Base-by-base conservation (phyloP, 2,329 filamentous ascomycete genomes). In the Proliferodiscus dingleyae region DNA sequence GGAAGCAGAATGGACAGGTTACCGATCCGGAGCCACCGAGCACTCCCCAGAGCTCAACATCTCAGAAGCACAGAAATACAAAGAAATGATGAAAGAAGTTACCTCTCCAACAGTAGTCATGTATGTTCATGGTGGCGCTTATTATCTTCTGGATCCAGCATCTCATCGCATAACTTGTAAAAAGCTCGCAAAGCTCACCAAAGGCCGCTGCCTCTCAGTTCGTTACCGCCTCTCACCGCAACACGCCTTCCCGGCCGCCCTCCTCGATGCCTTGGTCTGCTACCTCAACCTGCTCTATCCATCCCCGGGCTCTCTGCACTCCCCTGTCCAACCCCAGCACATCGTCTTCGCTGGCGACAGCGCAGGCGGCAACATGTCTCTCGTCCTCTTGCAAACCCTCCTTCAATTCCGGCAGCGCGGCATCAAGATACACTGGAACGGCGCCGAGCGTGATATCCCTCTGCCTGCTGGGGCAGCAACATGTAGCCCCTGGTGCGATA, bases 41-140 rank as follows among this genome's bases (percentile, higher is more conserved):
- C 67, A 75, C 2, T 71, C 77, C 15, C 61, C 65, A 4, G 68
- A 79, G 50, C 81, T 81, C 1, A 58, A 66, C 1, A 69, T 85
- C 23, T 72, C 76, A 2, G 83, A 89, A 60, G 66, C 69, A 45
- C 74, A 82, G 45, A 83, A 82, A 60, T 91, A 85, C 59, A 67
- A 66, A 38, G 72, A 74, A 45, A 67, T 91, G 67, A 83, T 87
- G 77, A 73, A 73, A 46, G 86, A 89, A 60, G 77, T 77, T 47
- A 77, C 64, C n/a, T 74, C 70, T 40, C 74, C 77, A 3, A 73
- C 75, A 1, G 89, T 84, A 0, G 64, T 89, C 0, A 68, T 90
- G 16, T 89, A 87, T 64, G 77, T 90, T 56, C 85, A 90, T 63
- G 85, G 86, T 50, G 87, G 87, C 43, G 86, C 81, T 3, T 86